Percentiles rank a stretch among this genome's conserved stretches.
Evolutionary conservation across 2,329 filamentous ascomycete species (phyloP).

Genomic region (Fonsecaea multimorphosa): DNA sequence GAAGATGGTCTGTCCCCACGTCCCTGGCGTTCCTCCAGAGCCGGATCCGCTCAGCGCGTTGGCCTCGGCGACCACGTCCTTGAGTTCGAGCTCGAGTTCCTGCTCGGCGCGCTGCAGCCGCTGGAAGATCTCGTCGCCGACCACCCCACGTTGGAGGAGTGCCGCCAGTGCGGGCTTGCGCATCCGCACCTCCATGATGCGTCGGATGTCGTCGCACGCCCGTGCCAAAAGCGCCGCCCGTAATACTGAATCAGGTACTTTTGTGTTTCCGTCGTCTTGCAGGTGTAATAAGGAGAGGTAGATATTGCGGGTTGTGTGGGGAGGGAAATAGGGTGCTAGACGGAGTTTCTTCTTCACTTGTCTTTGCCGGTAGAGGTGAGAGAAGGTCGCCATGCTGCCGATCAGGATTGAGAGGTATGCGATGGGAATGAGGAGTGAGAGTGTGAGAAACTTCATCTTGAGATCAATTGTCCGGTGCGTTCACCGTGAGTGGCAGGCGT

Average conservation of each 20-base stretch:
- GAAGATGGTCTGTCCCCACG: conserved; percentile 93
- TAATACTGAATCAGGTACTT: conserved; percentile 81
- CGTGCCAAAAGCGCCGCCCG: conserved; percentile 87
- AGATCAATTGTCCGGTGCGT: no score
- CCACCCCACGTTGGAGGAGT: conserved; percentile 85
- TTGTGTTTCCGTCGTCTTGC: conserved; percentile 58
- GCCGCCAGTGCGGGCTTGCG: conserved; percentile 86
- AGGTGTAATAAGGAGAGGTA: conserved; percentile 92
- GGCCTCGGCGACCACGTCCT: conserved; percentile 87
- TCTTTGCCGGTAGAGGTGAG: conserved; percentile 87
- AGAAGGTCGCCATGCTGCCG: conserved; percentile 90
- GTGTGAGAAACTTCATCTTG: conserved; percentile 59
- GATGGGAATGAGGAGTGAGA: conserved; percentile 84
- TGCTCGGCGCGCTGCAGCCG: conserved; percentile 90
- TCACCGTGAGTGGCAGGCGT: neutral
- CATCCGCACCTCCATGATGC: conserved; percentile 85
- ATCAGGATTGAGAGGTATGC: conserved; percentile 87
- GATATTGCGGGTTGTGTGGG: conserved; percentile 89
- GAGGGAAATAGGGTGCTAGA: conserved; percentile 91
- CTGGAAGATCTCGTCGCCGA: conserved; percentile 96
- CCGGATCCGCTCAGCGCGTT: conserved; percentile 70
- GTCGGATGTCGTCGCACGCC: conserved; percentile 89
- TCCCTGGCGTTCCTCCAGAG: conserved; percentile 57
- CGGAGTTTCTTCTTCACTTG: conserved; percentile 83
- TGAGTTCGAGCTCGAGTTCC: conserved; percentile 94